These are phyloP conservation scores for Picea sitchensis DNA, from an alignment of 75 land plant genomes.

Conservation along the genomic window DNA sequence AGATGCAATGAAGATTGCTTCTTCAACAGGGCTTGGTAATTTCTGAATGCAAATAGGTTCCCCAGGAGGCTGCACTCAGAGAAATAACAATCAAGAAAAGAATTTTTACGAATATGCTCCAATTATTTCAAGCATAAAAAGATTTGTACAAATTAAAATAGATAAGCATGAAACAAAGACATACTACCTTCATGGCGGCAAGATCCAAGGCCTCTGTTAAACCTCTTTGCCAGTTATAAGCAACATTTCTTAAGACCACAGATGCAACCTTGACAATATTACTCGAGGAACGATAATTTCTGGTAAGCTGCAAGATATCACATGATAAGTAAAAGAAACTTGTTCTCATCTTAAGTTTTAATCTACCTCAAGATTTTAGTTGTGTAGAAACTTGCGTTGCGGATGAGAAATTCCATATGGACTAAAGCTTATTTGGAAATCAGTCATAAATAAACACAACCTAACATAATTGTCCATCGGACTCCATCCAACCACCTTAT, in stretches of 20 bases:
- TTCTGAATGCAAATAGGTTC: slow-evolving; percentile 10
- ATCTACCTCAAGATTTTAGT: neutral
- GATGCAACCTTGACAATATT: slow-evolving; percentile 21
- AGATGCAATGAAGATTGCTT: slow-evolving; percentile 17
- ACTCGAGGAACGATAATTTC: slow-evolving; percentile 22
- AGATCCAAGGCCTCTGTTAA: slow-evolving; percentile 7
- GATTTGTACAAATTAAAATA: neutral
- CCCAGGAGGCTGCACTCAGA: neutral
- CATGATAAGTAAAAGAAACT: neutral
- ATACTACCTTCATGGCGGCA: slow-evolving; percentile 16
- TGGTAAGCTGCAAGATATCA: slow-evolving; percentile 14
- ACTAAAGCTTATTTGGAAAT: neutral
- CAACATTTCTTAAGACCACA: slow-evolving; percentile 5
- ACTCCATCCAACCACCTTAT: neutral
- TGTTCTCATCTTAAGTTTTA: neutral
- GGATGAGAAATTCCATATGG: neutral
- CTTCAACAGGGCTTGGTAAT: neutral
- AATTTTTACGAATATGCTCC: neutral
- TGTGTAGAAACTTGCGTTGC: neutral
- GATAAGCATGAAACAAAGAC: neutral
- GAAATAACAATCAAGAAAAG: slow-evolving; percentile 2
- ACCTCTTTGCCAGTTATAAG: slow-evolving; percentile 4
- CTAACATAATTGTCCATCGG: neutral
- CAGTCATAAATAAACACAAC: neutral
- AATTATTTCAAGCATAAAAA: neutral